phyloP scores from a whole-genome alignment of 805 yeast species.

The Wickerhamiella bombiphila region DNA sequence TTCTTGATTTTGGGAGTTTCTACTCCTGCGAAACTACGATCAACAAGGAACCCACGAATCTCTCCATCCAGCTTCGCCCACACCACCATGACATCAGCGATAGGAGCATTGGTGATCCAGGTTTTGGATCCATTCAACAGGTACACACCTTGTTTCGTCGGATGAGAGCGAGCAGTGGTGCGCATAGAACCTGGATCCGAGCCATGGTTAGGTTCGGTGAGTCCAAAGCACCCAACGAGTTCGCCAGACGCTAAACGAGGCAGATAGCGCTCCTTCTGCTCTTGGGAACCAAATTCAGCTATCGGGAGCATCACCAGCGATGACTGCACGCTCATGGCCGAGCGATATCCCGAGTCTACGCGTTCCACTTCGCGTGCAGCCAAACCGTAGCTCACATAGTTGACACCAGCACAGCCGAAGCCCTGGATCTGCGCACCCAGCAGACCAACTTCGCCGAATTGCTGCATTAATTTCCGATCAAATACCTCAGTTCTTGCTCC shows the following conservation, averaged over 20 bases:
- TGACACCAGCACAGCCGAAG: conserved; percentile 31
- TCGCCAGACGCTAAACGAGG: conserved; percentile 30
- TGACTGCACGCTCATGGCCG: conserved; percentile 33
- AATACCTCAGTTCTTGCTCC: conserved; percentile 28
- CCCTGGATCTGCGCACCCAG: conserved; percentile 30
- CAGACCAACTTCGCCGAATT: conserved; percentile 30
- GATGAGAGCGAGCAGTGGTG: conserved; percentile 34
- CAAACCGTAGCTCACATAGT: conserved; percentile 30
- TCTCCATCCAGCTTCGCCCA: conserved; percentile 33
- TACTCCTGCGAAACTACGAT: conserved; percentile 23
- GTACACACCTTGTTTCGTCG: conserved; percentile 29
- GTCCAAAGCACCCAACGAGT: conserved; percentile 45
- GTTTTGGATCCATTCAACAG: conserved; percentile 29
- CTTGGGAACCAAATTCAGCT: conserved; percentile 27
- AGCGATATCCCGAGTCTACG: conserved; percentile 31
- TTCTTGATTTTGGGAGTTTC: conserved; percentile 29
- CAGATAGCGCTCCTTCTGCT: conserved; percentile 28
- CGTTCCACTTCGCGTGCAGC: conserved; percentile 32
- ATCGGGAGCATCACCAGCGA: conserved; percentile 32
- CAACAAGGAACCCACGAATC: conserved; percentile 31
- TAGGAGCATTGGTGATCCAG: conserved; percentile 35
- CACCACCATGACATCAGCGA: conserved; percentile 29
- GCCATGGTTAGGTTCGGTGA: conserved; percentile 53
- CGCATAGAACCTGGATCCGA: conserved; percentile 46
- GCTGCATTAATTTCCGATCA: conserved; percentile 24